Percentiles rank a stretch among this genome's conserved stretches.
These are phyloP conservation scores for Pleurotus pulmonarius DNA, from an alignment of 768 basidiomycete species.

Conservation along the genomic window DNA sequence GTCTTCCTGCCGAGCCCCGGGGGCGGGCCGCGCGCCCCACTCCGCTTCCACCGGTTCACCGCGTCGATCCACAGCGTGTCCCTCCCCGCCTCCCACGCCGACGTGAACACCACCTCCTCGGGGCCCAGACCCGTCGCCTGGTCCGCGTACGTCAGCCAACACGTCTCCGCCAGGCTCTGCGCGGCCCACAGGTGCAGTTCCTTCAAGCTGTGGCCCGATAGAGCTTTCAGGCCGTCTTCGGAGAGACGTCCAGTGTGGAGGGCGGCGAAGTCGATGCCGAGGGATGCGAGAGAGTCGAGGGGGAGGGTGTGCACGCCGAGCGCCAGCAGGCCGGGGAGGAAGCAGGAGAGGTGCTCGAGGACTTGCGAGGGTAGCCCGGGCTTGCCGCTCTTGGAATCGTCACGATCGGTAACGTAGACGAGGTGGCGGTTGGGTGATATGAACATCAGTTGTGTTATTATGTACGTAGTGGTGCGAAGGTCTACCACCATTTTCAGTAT, in stretches of 20 bases:
- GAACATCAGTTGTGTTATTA: constrained; percentile 64
- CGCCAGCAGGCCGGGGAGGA: constrained; percentile 72
- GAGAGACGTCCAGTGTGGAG: not conserved
- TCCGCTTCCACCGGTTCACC: constrained; percentile 44
- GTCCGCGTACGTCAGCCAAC: constrained; percentile 70
- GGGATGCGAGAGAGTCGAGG: constrained; percentile 43
- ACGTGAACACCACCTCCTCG: constrained; percentile 48
- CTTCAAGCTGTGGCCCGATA: not conserved
- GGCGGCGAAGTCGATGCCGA: constrained; percentile 39
- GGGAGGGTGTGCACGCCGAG: constrained; percentile 64
- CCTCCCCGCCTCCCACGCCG: constrained; percentile 19
- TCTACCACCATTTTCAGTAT: constrained; percentile 30
- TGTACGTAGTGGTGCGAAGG: constrained; percentile 55
- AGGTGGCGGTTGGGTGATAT: constrained; percentile 57
- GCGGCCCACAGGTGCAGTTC: constrained; percentile 72
- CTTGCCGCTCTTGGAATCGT: constrained; percentile 21
- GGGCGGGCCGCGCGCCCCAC: constrained; percentile 42
- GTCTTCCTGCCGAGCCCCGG: constrained; percentile 48
- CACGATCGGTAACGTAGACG: constrained; percentile 62
- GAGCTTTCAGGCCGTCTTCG: not conserved
- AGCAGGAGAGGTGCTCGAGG: constrained; percentile 77
- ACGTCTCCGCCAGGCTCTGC: constrained; percentile 69
- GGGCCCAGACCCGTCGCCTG: constrained; percentile 66
- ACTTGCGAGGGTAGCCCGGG: constrained; percentile 36
- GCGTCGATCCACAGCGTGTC: constrained; percentile 38